Evolutionary conservation across 208 protist species (phyloP).

Genomic region (Angomonas desouzai): DNA sequence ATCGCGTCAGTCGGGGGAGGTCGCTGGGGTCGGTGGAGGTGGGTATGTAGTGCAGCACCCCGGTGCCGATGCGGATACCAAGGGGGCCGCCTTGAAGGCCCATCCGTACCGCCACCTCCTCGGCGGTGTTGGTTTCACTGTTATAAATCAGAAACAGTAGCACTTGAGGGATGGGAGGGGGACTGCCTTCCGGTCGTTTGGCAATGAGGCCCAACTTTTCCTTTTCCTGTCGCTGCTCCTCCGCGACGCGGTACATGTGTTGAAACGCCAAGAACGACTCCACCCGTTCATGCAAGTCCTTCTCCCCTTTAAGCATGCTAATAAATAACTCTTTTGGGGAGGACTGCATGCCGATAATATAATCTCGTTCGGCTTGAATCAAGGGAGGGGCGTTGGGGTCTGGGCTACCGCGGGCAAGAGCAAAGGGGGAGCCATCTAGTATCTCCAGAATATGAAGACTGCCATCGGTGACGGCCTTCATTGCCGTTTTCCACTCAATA

Average conservation of each 20-base stretch:
- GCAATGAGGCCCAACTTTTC: conserved; percentile 52
- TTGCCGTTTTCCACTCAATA: conserved; percentile 61
- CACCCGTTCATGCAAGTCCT: conserved; percentile 64
- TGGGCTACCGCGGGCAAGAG: not conserved
- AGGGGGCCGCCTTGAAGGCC: conserved; percentile 43
- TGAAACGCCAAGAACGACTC: conserved; percentile 56
- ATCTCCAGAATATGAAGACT: conserved; percentile 74
- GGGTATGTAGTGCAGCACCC: conserved; percentile 66
- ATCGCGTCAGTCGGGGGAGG: not conserved
- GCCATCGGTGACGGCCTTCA: conserved; percentile 24
- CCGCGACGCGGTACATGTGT: conserved; percentile 22
- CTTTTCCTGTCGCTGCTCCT: conserved; percentile 61
- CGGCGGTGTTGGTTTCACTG: conserved; percentile 52
- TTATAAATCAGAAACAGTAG: conserved; percentile 78
- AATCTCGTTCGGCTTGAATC: conserved; percentile 53
- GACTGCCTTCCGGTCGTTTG: conserved; percentile 18
- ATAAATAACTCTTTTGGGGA: conserved; percentile 43
- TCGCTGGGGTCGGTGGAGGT: not conserved
- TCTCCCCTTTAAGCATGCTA: conserved; percentile 51
- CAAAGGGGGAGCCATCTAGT: conserved; percentile 45
- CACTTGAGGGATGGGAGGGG: conserved; percentile 25
- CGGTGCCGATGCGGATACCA: conserved; percentile 63
- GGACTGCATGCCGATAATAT: conserved; percentile 85
- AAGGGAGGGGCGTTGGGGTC: conserved; percentile 21
- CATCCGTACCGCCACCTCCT: conserved; percentile 72